Conservation (phyloP, 306 rosid species). For the Lagenaria siceraria region DNA sequence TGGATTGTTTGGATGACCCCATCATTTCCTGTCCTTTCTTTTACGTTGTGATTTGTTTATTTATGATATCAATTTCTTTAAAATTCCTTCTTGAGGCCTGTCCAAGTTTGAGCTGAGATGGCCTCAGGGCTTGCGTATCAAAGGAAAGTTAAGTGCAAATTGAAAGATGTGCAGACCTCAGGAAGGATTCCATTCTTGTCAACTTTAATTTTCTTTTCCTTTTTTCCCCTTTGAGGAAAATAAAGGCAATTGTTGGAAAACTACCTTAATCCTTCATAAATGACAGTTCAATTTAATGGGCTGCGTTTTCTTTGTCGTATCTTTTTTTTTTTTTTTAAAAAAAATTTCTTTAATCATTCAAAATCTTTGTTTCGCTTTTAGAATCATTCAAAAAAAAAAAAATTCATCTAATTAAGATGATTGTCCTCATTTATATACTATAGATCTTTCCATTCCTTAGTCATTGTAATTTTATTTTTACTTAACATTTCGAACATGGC, state of each 20-base stretch:
- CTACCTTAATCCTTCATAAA: neutral
- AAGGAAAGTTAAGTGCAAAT: conserved; percentile 2
- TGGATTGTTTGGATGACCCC: neutral
- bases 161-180: neutral
- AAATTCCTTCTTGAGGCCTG: neutral
- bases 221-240: neutral
- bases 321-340: too few species aligned
- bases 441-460: too few species aligned
- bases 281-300: too few species aligned
- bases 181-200: conserved; percentile 2
- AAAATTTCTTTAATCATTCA: too few species aligned
- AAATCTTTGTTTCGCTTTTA: too few species aligned
- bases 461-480: too few species aligned
- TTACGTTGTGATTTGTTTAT: neutral
- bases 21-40: neutral
- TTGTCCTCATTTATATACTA: too few species aligned
- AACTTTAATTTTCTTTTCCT: neutral
- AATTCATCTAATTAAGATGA: too few species aligned
- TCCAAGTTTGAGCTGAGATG: neutral
- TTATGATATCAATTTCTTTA: neutral
- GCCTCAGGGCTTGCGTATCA: neutral
- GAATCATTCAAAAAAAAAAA: too few species aligned
- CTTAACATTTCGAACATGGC: too few species aligned
- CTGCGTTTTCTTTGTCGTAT: too few species aligned
- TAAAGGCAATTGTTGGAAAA: neutral